Percentiles rank a stretch among this genome's conserved stretches.
phyloP scores from a whole-genome alignment of 768 basidiomycete species.

The Epithele typhae region DNA sequence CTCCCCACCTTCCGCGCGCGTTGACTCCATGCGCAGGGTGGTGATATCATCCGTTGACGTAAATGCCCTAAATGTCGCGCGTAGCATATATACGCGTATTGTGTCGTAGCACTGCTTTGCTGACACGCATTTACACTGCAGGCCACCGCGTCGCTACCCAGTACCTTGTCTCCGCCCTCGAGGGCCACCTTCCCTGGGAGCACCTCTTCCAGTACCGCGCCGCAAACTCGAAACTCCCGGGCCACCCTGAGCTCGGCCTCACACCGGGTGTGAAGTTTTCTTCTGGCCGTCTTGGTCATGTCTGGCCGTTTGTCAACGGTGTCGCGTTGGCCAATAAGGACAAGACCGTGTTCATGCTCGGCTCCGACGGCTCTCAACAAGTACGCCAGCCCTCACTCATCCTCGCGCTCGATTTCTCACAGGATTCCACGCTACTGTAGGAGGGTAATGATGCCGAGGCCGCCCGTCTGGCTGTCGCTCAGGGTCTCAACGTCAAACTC shows the following conservation, averaged over 20 bases:
- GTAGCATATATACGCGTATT: too few species aligned
- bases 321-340: slow-evolving; percentile 74
- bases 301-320: slow-evolving; percentile 88
- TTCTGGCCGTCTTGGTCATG: slow-evolving; percentile 87
- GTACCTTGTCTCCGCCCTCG: slow-evolving; percentile 76
- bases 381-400: not conserved
- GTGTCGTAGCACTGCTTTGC: too few species aligned
- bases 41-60: too few species aligned
- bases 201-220: slow-evolving; percentile 83
- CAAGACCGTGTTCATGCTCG: slow-evolving; percentile 77
- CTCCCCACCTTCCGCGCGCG: too few species aligned
- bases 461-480: slow-evolving; percentile 81
- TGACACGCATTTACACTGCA: slow-evolving; percentile 24
- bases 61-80: too few species aligned
- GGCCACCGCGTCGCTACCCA: slow-evolving; percentile 91
- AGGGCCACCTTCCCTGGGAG: slow-evolving; percentile 65
- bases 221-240: slow-evolving; percentile 82
- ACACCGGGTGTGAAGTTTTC: slow-evolving; percentile 94
- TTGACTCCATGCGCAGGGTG: too few species aligned
- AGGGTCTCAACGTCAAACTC: slow-evolving; percentile 78
- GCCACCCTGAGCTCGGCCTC: slow-evolving; percentile 84
- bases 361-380: slow-evolving; percentile 88
- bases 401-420: slow-evolving; percentile 2
- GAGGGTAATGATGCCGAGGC: slow-evolving; percentile 92
- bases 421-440: not conserved